phyloP scores from a whole-genome alignment of 179 eudicot genomes.

The Carnegiea gigantea region DNA sequence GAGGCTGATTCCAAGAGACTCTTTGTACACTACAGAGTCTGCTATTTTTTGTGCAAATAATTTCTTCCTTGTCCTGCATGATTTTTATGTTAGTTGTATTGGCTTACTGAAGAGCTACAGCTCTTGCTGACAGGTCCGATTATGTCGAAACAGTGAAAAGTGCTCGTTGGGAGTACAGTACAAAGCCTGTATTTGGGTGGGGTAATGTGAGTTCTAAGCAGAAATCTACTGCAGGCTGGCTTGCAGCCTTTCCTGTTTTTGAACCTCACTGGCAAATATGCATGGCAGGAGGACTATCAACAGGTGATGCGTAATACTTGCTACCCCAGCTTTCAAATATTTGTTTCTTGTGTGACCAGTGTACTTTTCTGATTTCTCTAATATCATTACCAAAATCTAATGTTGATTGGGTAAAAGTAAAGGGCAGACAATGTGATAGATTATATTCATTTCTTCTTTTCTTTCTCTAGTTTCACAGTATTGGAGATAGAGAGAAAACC shows the following conservation, averaged over 20 bases:
- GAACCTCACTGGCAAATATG: slow-evolving; percentile 99
- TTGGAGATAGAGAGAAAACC: too few relatives aligned
- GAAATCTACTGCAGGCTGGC: slow-evolving; percentile 98
- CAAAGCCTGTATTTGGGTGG: slow-evolving; percentile 92
- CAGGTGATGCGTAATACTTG: slow-evolving; percentile 48
- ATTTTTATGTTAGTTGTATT: neutral
- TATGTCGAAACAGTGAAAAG: slow-evolving; percentile 77
- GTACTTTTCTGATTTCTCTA: neutral
- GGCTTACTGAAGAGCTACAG: slow-evolving; percentile 4
- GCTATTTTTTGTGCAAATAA: slow-evolving; percentile 4
- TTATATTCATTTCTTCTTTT: too few relatives aligned
- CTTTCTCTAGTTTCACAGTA: too few relatives aligned
- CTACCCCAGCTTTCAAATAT: neutral
- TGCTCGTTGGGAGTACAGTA: slow-evolving; percentile 93
- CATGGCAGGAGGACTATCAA: slow-evolving; percentile 96
- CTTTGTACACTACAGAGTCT: neutral
- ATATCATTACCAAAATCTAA: too few relatives aligned
- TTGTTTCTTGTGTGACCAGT: neutral
- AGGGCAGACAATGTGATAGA: too few relatives aligned
- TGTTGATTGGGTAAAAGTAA: too few relatives aligned
- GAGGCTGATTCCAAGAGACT: too few relatives aligned
- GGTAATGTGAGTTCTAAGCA: slow-evolving; percentile 88
- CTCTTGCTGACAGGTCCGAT: slow-evolving; percentile 62
- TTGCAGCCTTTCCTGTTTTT: slow-evolving; percentile 96
- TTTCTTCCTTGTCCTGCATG: neutral